phyloP scores from a whole-genome alignment of 306 rosid species.

The Cucumis cinereus region DNA sequence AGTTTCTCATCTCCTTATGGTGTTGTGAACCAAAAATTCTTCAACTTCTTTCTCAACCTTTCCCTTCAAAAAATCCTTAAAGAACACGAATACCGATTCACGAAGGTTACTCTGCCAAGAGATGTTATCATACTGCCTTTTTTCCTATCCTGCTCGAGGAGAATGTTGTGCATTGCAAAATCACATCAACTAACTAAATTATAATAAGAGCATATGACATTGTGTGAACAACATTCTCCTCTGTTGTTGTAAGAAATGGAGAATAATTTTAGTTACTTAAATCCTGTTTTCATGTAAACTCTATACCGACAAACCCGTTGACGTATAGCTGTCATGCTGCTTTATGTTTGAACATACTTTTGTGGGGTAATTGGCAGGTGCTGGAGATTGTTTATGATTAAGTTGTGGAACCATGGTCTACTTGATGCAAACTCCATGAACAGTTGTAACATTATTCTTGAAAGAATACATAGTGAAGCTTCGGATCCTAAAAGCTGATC shows the following conservation, averaged over 20 bases:
- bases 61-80: background rate
- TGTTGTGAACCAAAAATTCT: background rate
- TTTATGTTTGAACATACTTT: background rate
- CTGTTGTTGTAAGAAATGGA: background rate
- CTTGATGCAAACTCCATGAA: constrained; percentile 39
- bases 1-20: constrained; percentile 10
- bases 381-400: constrained; percentile 66
- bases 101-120: background rate
- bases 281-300: background rate
- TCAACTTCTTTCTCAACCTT: background rate
- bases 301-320: background rate
- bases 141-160: background rate
- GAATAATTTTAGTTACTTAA: background rate
- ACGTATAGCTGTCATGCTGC: background rate
- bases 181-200: background rate
- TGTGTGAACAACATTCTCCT: background rate
- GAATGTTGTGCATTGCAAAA: background rate
- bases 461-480: constrained; percentile 27
- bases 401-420: constrained; percentile 57
- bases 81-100: background rate
- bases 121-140: background rate
- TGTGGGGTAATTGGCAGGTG: constrained; percentile 33
- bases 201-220: background rate
- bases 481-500: constrained; percentile 23
- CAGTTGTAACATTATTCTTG: constrained; percentile 36